A percentile compares a stretch with the other conserved stretches of the same genome.
These are phyloP conservation scores for sweet orange (Citrus sinensis) DNA, from an alignment of 345 rosid genomes.

Conservation along the genomic window DNA sequence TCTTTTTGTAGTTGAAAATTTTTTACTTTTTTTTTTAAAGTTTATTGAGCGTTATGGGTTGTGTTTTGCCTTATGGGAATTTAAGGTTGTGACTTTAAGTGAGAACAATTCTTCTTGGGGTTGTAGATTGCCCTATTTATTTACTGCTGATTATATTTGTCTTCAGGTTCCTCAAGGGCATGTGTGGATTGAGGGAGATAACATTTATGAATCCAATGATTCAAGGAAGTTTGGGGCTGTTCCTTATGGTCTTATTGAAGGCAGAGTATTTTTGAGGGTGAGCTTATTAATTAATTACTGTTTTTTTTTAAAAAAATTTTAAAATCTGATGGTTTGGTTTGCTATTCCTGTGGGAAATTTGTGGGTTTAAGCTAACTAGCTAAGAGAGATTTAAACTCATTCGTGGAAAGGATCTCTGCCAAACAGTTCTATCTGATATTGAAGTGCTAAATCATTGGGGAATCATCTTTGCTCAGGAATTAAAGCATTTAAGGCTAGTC, in stretches of 20 bases:
- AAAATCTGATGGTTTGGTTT: not conserved
- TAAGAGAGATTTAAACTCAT: not conserved
- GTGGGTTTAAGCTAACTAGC: not conserved
- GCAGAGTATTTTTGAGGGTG: conserved; percentile 65
- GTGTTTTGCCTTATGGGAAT: conserved; percentile 4
- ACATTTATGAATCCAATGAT: conserved; percentile 51
- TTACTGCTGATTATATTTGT: not conserved
- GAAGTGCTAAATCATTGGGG: not conserved
- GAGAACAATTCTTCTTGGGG: not conserved
- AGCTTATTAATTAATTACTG: conserved; percentile 7
- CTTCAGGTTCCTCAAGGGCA: conserved; percentile 75
- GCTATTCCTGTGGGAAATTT: not conserved
- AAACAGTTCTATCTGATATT: not conserved
- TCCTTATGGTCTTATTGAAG: conserved; percentile 71
- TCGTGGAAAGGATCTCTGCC: not conserved
- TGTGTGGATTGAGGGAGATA: conserved; percentile 73
- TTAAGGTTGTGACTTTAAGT: not conserved
- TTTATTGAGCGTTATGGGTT: too few species aligned
- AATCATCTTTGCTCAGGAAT: not conserved
- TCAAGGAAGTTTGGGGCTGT: conserved; percentile 74
- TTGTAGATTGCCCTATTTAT: not conserved
- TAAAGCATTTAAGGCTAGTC: not conserved
- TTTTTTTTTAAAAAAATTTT: too few species aligned
- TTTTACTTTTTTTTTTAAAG: too few species aligned
- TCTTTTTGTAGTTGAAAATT: not conserved